Evolutionary conservation across 1,139 yeast genomes (phyloP), one percentile per base, ranked within the genome.

Genomic region (Protomyces arabidopsidicola): DNA sequence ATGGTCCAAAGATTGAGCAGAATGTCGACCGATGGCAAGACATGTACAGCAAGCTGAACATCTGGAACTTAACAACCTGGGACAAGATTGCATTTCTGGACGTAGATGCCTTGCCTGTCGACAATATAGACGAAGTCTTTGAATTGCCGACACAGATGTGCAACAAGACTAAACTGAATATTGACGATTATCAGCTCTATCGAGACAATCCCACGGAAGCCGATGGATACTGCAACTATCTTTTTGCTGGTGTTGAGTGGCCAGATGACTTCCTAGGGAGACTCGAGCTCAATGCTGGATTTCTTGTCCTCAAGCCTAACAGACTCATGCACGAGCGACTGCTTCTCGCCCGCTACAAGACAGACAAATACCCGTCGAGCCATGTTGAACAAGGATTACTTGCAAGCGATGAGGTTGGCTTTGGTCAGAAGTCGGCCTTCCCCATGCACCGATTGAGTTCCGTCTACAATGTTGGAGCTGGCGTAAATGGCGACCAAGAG

Each of bases 71-170:
- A 67, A 72, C 75, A 8, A 80, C 83, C 64, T 90, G 79, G 73
- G 82, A 82, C 20, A 82, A 80, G 67, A 76, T 91, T 1, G 79
- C 90, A 57, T 91, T 87, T 71, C 75, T 91, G 68, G 98, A 91
- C 74, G 84, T 90, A 2, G 98, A 91, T 73, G 84, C 90, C 2
- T 77, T 90, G 62, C 90, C 96, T 0, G 66, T 85, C 31, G 73
- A 77, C 53, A 76, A 78, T 52, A 68, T 81, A 50, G 78, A 76
- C 70, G 70, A 75, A 62, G 69, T 84, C 68, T 77, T 82, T 72
- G 71, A 75, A 69, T 58, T 70, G 42, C 60, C 53, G 27, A 27
- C 53, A 12, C 60, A 55, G 22, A 14, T 31, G 20, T 55, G 60
- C 31, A 55, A 31, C 5, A 51, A 39, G 53, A 35, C 24, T 16